These are phyloP conservation scores for Alternaria postmessia DNA, from an alignment of 2,329 filamentous ascomycete genomes.

Conservation along the genomic window DNA sequence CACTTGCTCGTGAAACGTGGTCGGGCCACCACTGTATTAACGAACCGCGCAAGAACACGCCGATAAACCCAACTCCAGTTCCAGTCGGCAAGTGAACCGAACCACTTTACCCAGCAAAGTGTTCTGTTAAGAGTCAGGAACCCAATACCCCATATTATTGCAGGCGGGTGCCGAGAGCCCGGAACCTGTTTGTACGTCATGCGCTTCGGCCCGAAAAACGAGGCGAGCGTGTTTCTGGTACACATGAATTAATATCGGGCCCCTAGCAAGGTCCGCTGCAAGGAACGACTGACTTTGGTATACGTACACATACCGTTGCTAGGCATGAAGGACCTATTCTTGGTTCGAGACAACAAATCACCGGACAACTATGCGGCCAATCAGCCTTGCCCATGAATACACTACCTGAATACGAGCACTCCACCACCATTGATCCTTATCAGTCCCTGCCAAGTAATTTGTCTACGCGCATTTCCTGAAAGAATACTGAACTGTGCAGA, in stretches of 20 bases:
- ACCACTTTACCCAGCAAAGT: background rate
- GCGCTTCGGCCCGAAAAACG: conserved; percentile 17
- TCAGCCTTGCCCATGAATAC: background rate
- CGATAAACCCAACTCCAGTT: background rate
- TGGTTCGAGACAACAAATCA: conserved; percentile 6
- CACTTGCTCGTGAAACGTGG: background rate
- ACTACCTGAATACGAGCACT: background rate
- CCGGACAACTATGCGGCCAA: conserved; percentile 1
- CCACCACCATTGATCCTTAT: conserved; percentile 2
- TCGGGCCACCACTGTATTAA: background rate
- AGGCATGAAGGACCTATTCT: background rate
- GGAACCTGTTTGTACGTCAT: conserved; percentile 2
- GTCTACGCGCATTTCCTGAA: background rate
- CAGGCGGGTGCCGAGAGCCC: background rate
- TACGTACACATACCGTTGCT: background rate
- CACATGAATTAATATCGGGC: background rate
- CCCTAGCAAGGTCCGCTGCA: background rate
- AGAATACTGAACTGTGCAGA: background rate
- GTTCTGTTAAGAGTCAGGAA: background rate
- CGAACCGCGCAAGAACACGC: background rate
- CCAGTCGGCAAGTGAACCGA: background rate
- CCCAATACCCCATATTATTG: background rate
- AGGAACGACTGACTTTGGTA: background rate
- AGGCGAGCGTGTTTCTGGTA: conserved; percentile 2
- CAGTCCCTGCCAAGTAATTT: background rate